These are phyloP conservation scores for Trametes pubescens DNA, from an alignment of 1,284 basidiomycete genomes.

Conservation along the genomic window DNA sequence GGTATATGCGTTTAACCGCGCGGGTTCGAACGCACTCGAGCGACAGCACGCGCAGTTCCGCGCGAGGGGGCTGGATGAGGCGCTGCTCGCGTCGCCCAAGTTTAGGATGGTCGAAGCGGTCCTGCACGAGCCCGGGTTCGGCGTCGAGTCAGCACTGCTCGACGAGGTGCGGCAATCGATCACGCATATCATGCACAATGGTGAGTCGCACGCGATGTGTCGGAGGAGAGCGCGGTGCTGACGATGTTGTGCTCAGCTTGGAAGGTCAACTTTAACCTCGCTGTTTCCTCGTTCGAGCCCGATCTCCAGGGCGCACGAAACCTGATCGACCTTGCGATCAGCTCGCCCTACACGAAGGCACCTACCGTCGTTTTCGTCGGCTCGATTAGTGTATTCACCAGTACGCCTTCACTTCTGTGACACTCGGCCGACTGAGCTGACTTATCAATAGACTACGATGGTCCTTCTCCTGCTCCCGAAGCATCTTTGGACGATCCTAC, in stretches of 20 bases:
- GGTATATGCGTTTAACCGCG: constrained; percentile 37
- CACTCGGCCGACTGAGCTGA: background rate
- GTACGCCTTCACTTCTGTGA: constrained; percentile 15
- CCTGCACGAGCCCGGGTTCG: constrained; percentile 39
- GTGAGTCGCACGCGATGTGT: constrained; percentile 34
- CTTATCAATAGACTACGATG: constrained; percentile 17
- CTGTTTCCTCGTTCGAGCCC: constrained; percentile 34
- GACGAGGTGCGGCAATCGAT: constrained; percentile 41
- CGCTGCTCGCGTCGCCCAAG: constrained; percentile 39
- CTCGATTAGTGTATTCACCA: constrained; percentile 41
- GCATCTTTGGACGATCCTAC: constrained; percentile 28
- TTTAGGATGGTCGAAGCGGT: constrained; percentile 47
- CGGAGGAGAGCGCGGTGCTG: background rate
- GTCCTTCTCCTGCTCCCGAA: constrained; percentile 22
- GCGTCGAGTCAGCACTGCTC: constrained; percentile 39
- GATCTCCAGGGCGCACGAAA: constrained; percentile 32
- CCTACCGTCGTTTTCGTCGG: constrained; percentile 43
- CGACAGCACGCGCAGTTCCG: constrained; percentile 44
- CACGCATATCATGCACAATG: constrained; percentile 45
- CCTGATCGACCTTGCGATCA: constrained; percentile 38
- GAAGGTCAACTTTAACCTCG: constrained; percentile 47
- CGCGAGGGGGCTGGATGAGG: constrained; percentile 40
- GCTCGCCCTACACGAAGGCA: constrained; percentile 30
- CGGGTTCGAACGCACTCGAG: constrained; percentile 20
- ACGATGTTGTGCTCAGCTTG: constrained; percentile 37